Base-by-base conservation (phyloP, 768 basidiomycete genomes). In the Trametes maxima region DNA sequence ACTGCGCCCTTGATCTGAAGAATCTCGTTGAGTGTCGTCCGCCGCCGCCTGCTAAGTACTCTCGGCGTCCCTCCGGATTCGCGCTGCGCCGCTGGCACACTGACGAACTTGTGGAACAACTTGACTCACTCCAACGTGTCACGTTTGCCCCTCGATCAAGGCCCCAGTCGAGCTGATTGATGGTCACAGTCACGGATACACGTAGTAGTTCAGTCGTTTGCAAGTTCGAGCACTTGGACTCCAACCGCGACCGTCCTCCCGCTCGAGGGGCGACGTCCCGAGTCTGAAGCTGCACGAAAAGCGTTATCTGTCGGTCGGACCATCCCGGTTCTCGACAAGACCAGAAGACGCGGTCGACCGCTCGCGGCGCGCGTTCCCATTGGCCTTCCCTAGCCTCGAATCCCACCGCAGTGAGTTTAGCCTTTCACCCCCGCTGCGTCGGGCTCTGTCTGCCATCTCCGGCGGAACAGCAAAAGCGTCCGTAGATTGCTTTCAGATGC, bases 341-440 rank as follows among this genome's bases (percentile, higher is more conserved):
- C 59, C 53, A 60, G 59, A 54, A 54, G 43, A 48, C 39, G 24
- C 6, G 19, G 24, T 28, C 17, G 13, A 49, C 37, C 43, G 53
- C 40, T 53, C 42, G 19, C 39, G 33, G 28, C 19, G 37, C 35
- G 39, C 59, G 33, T 48, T 39, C 46, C 53, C 55, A 61, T 57
- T 60, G 54, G 56, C 48, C 39, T 33, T 12, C 22, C 61, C 54
- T 52, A 50, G 57, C 53, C 21, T 21, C 48, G 54, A 21, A 25
- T 61, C 65, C 64, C 62, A 64, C 57, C 49, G 37, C 47, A 59
- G 59, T 48, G 52, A 50, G 55, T 63, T 69, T 69, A 67, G 62
- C 56, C 68, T 69, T 69, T 65, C 21, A 35, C 45, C 39, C 17
- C 68, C 68, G 43, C 60, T 24, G 16, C 33, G n/a, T 33, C 46